Base-by-base conservation (phyloP, 352 stramenopile genomes). In the Globisporangium nagaii region DNA sequence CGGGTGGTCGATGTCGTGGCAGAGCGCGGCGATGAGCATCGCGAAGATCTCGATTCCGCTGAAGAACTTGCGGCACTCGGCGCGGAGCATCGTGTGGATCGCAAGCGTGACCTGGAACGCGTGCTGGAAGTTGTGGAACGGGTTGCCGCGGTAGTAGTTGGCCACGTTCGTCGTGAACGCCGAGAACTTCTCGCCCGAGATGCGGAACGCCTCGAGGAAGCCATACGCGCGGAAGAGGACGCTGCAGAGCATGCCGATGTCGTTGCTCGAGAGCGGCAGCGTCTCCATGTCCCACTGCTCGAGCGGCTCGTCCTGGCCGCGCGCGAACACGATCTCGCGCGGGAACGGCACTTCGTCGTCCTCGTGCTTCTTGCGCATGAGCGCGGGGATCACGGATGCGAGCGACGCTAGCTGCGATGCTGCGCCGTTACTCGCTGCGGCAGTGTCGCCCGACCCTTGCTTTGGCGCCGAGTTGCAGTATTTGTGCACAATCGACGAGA, bases 111-210 rank as follows among this genome's bases (percentile, higher is more conserved):
- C 78, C 49, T 88, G 75, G 39, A 91, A 81, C 7, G 62, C 81
- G 44, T 94, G 82, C 39, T 91, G 74, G 22, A 85, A 86, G 53
- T 86, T 92, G 70, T 94, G 84, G 56, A 90, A 93, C 42, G 81
- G 62, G 49, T 90, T 90, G 36, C 72, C 72, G 19, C 75, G 71
- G 63, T 92, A 92, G 50, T 87, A 79, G 42, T 85, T 82, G 4
- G 69, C 71, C 27, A 89, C 71, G 25, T 75, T 77, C 15, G 65
- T 66, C 4, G 78, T 69, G 40, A 88, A 86, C 4, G 63, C 53
- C 13, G 68, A 67, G 44, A 87, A 70, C 44, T 84, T 87, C 12
- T 84, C 69, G 47, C 53, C 63, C 6, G 65, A 68, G 42, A 90
- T 82, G 32, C 56, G 60, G 13, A 85, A 88, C 5, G 64, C 54